phyloP scores from a whole-genome alignment of 2,329 filamentous ascomycete species.

The Trichoderma afroharzianum region DNA sequence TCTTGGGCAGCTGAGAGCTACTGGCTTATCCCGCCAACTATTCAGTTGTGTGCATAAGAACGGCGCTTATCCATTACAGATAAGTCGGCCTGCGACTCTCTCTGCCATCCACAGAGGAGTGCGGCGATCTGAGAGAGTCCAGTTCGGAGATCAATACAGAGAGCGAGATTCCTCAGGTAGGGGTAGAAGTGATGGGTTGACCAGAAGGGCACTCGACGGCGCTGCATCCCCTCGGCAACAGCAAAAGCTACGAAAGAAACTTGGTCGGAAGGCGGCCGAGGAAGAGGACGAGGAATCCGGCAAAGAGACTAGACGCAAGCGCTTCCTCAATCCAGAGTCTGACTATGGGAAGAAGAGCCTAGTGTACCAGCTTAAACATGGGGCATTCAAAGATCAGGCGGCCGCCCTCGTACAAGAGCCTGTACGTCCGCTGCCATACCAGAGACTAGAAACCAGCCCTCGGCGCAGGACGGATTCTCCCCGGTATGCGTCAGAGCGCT shows the following conservation, averaged over 20 bases:
- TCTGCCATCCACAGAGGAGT: constrained; percentile 69
- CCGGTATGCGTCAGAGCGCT: neutral
- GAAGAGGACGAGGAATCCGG: constrained; percentile 31
- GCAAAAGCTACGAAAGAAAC: constrained; percentile 50
- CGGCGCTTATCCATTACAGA: constrained; percentile 8
- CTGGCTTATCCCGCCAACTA: constrained; percentile 24
- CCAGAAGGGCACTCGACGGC: constrained; percentile 29
- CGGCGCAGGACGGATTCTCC: neutral
- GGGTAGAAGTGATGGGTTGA: constrained; percentile 24
- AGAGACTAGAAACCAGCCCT: neutral
- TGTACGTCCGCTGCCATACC: constrained; percentile 21
- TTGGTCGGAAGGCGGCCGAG: constrained; percentile 40
- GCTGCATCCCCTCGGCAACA: constrained; percentile 31
- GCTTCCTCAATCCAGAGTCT: constrained; percentile 49
- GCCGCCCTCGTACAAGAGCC: constrained; percentile 27
- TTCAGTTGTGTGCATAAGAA: neutral
- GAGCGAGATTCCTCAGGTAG: constrained; percentile 17
- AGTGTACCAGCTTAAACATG: constrained; percentile 52
- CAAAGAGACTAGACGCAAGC: constrained; percentile 45
- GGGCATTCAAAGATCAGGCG: constrained; percentile 31
- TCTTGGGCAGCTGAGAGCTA: constrained; percentile 23
- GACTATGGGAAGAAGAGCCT: constrained; percentile 53
- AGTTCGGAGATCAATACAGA: constrained; percentile 24
- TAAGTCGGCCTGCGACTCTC: constrained; percentile 39
- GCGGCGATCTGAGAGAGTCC: constrained; percentile 43